Base-by-base conservation (phyloP, 768 basidiomycete species). In the Lactarius quietus region DNA sequence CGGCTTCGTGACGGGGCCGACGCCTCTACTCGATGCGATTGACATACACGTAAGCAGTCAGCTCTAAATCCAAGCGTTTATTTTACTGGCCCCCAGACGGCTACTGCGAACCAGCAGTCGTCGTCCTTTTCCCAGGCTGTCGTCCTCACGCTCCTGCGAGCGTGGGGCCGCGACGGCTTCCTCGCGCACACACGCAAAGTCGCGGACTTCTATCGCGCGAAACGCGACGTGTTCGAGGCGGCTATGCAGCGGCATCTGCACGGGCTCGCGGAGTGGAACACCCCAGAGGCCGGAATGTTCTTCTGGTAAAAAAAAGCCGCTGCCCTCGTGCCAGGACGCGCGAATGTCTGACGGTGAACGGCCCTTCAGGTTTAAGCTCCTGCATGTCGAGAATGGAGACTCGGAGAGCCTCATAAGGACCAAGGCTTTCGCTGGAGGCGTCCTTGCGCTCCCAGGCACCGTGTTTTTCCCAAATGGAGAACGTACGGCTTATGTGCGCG, bases 361-460 rank as follows among this genome's bases (percentile, higher is more conserved):
- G 18, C 26, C 52, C 1, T 9, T 29, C 62, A 91, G 89, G 89
- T 90, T 91, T 77, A 89, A 87, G 73, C 80, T 91, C 57, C 76
- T 84, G 31, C 74, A 87, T 52, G 84, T 81, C 29, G 92, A 97
- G 10, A 52, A 62, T 28, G 67, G 60, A 23, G 69, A 70, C 74
- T 92, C 92, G 6, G 84, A 84, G 70, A 77, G 79, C 17, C 70
- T 95, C 57, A 92, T 96, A 70, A 80, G 82, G 62, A 87, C 83
- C 8, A 86, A 85, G 61, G 93, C 93, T 12, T 82, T 91, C 62
- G 85, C 87, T 69, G 83, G 84, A 28, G 94, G 93, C 23, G 90
- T 97, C 10, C 84, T 97, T n/a, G 93, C 91, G 20, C 82, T 97
- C 14, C 95, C 95, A 1, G 95, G 95, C 18, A 86, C 83, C 2